Evolutionary conservation across 257 asterid species (phyloP).

Genomic region (Solanum pennellii): DNA sequence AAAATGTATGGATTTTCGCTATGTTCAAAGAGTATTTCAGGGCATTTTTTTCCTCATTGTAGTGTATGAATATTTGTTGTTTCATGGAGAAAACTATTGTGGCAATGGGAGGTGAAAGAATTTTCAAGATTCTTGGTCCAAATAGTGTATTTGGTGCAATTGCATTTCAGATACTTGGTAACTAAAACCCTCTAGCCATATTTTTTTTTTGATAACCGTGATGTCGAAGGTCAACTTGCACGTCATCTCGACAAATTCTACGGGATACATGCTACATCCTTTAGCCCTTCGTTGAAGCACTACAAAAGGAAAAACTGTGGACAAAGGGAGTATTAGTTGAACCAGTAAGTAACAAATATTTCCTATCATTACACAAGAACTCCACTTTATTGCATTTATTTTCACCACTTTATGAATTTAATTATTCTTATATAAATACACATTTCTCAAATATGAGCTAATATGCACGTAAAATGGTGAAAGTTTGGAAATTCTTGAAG

Average conservation of each 20-base stretch:
- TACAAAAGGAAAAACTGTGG: not conserved
- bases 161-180: constrained; percentile 14
- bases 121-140: constrained; percentile 25
- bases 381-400: too few relatives aligned
- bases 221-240: not conserved
- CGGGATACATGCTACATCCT: not conserved
- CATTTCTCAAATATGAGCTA: too few relatives aligned
- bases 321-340: too few relatives aligned
- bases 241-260: not conserved
- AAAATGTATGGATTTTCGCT: constrained; percentile 40
- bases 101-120: constrained; percentile 28
- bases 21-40: constrained; percentile 20
- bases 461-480: too few relatives aligned
- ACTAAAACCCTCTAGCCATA: not conserved
- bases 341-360: too few relatives aligned
- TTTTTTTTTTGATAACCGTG: not conserved
- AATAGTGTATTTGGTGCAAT: too few relatives aligned
- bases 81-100: constrained; percentile 35
- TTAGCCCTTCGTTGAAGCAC: not conserved
- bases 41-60: constrained; percentile 34
- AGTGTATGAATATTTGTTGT: constrained; percentile 29
- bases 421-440: too few relatives aligned
- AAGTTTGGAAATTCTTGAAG: too few relatives aligned
- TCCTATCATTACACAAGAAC: too few relatives aligned
- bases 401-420: too few relatives aligned